These are phyloP conservation scores for Populus trichocarpa DNA, from an alignment of 441 rosid species.

Conservation along the genomic window DNA sequence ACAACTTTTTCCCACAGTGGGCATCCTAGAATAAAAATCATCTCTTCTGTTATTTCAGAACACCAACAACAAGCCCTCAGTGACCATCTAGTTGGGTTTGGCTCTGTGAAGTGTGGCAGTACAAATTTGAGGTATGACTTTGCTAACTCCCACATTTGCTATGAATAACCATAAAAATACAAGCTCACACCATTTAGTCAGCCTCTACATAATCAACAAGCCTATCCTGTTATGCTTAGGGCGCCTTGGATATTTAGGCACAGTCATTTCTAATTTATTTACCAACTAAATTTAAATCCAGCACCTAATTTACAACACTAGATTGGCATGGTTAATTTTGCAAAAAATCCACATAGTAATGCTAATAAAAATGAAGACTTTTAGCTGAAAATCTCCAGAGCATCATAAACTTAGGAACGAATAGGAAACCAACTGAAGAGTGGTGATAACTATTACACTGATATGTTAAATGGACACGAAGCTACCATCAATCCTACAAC, in stretches of 20 bases:
- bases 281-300: background rate
- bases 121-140: too few relatives aligned
- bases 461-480: background rate
- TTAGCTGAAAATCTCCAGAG: too few relatives aligned
- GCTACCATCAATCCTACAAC: background rate
- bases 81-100: too few relatives aligned
- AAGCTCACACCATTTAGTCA: background rate
- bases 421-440: background rate
- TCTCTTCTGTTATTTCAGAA: too few relatives aligned
- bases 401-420: too few relatives aligned
- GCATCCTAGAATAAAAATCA: background rate
- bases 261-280: background rate
- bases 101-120: too few relatives aligned
- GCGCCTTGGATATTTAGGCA: background rate
- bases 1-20: background rate
- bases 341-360: background rate
- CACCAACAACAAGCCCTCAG: too few relatives aligned
- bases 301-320: background rate
- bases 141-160: background rate
- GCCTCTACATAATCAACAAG: background rate
- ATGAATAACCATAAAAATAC: background rate
- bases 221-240: background rate
- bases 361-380: too few relatives aligned
- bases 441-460: background rate
- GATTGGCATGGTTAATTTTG: background rate